These are phyloP conservation scores for Boehmeria nivea DNA, from an alignment of 306 rosid species.

Conservation along the genomic window DNA sequence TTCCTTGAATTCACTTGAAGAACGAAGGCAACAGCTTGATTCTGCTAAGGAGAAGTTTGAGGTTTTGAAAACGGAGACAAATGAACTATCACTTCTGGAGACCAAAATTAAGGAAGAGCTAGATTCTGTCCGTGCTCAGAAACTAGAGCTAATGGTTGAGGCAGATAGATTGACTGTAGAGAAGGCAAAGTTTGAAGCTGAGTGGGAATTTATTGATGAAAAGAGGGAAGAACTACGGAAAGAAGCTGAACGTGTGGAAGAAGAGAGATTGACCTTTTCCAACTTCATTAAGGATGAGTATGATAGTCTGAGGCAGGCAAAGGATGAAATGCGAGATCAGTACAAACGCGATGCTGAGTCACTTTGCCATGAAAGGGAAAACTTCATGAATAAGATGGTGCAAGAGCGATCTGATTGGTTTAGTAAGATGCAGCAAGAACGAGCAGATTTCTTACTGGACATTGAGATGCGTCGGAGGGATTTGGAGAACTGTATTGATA, in stretches of 20 bases:
- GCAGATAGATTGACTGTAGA: constrained; percentile 66
- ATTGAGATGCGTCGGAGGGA: constrained; percentile 72
- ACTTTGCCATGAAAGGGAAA: constrained; percentile 74
- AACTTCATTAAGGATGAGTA: constrained; percentile 69
- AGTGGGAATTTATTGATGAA: constrained; percentile 94
- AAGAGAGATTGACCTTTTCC: constrained; percentile 63
- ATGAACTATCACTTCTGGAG: constrained; percentile 69
- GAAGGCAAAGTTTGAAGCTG: constrained; percentile 88
- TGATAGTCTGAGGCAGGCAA: constrained; percentile 60
- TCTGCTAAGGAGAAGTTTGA: constrained; percentile 55
- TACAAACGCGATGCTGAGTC: constrained; percentile 54
- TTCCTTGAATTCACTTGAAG: constrained; percentile 56
- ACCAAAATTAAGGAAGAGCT: constrained; percentile 88
- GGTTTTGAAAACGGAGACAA: constrained; percentile 67
- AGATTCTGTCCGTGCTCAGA: constrained; percentile 73
- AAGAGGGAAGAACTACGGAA: constrained; percentile 65
- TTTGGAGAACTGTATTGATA: constrained; percentile 69
- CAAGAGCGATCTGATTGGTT: constrained; percentile 79
- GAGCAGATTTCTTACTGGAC: constrained; percentile 67
- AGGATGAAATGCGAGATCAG: constrained; percentile 57
- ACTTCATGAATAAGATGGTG: constrained; percentile 79
- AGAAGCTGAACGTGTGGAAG: constrained; percentile 59
- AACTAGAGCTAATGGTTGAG: constrained; percentile 66
- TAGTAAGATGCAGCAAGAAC: constrained; percentile 85
- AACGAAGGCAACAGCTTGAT: constrained; percentile 52